phyloP scores from a whole-genome alignment of 306 rosid genomes.

The Acmispon strigosus region DNA sequence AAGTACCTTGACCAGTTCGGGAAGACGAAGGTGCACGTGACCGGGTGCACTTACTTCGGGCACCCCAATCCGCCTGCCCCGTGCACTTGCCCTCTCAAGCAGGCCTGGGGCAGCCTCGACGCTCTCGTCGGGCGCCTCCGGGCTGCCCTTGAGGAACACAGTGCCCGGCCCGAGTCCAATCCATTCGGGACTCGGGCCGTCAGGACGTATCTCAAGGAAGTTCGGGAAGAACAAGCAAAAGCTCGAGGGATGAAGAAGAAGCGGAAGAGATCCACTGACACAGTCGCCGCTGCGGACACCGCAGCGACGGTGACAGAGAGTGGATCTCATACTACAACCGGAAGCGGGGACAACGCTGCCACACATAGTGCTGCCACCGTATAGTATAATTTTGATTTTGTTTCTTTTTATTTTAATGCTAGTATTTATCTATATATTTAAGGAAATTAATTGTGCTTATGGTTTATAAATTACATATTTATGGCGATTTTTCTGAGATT shows the following conservation, averaged over 20 bases:
- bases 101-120: slow-evolving; percentile 95
- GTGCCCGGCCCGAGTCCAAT: slow-evolving; percentile 74
- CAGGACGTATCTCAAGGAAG: slow-evolving; percentile 79
- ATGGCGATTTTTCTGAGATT: slow-evolving; percentile 27
- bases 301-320: neutral
- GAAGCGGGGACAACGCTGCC: neutral
- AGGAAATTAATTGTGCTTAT: slow-evolving; percentile 36
- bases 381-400: slow-evolving; percentile 23
- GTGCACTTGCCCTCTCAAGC: slow-evolving; percentile 79
- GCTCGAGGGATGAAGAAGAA: slow-evolving; percentile 96
- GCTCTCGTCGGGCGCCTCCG: slow-evolving; percentile 95
- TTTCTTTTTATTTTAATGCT: neutral
- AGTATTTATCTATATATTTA: slow-evolving; percentile 9
- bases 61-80: slow-evolving; percentile 85
- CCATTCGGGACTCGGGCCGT: slow-evolving; percentile 88
- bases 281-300: neutral
- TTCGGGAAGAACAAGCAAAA: slow-evolving; percentile 77
- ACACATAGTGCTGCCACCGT: slow-evolving; percentile 28
- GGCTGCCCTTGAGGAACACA: slow-evolving; percentile 92
- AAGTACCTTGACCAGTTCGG: slow-evolving; percentile 96
- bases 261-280: slow-evolving; percentile 44
- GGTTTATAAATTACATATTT: slow-evolving; percentile 23
- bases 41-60: slow-evolving; percentile 69
- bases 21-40: slow-evolving; percentile 75
- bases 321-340: neutral